Conservation (phyloP, 2,329 filamentous ascomycete genomes). For the Colletotrichum liaoningense region DNA sequence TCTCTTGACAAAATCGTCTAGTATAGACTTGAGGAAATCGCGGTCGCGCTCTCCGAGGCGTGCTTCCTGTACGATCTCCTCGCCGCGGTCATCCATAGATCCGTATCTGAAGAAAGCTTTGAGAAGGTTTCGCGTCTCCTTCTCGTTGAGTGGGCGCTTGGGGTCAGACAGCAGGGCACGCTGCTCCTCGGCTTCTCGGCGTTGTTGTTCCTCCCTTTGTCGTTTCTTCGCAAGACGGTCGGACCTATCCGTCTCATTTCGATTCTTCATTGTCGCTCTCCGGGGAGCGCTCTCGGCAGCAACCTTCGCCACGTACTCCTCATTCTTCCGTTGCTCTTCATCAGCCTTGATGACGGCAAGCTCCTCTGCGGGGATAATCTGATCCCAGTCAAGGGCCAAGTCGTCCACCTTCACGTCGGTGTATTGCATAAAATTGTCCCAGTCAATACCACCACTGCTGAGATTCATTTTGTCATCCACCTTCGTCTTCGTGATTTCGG, state of each 20-base stretch:
- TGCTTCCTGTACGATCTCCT: slow-evolving; percentile 89
- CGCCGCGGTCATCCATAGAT: slow-evolving; percentile 86
- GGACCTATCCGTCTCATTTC: slow-evolving; percentile 71
- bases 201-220: slow-evolving; percentile 73
- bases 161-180: slow-evolving; percentile 83
- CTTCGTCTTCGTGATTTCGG: slow-evolving; percentile 96
- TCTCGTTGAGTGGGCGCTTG: slow-evolving; percentile 88
- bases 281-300: slow-evolving; percentile 89
- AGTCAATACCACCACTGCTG: slow-evolving; percentile 84
- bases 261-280: slow-evolving; percentile 72
- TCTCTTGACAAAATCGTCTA: slow-evolving; percentile 77
- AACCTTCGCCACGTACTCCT: slow-evolving; percentile 83
- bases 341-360: slow-evolving; percentile 90
- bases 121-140: slow-evolving; percentile 92
- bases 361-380: slow-evolving; percentile 96
- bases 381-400: slow-evolving; percentile 88
- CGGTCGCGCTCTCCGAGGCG: slow-evolving; percentile 85
- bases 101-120: slow-evolving; percentile 92
- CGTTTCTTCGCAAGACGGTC: slow-evolving; percentile 75
- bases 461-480: slow-evolving; percentile 92
- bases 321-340: slow-evolving; percentile 85
- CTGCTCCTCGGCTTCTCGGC: slow-evolving; percentile 80
- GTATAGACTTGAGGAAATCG: slow-evolving; percentile 79
- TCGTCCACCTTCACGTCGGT: slow-evolving; percentile 96
- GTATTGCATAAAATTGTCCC: slow-evolving; percentile 97